Percentiles rank a stretch among this genome's conserved stretches.
phyloP scores from a whole-genome alignment of 106 monocot genomes.

The Phalaenopsis equestris region DNA sequence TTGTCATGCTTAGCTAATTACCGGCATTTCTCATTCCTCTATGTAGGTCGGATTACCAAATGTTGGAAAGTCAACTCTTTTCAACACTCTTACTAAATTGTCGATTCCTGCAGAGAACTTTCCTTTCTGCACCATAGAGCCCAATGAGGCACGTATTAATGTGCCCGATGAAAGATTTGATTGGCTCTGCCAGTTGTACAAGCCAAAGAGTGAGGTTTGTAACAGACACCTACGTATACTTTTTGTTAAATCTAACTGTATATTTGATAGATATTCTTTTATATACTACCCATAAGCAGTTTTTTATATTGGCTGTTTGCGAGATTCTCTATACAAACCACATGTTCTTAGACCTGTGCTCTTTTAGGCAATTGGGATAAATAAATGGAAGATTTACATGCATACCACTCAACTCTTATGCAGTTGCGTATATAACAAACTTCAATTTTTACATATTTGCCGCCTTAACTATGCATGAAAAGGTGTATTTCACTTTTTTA shows the following conservation, averaged over 20 bases:
- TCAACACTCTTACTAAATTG: constrained; percentile 90
- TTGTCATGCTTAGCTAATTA: background rate
- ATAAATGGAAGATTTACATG: background rate
- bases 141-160: constrained; percentile 47
- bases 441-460: no score
- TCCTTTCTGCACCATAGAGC: constrained; percentile 52
- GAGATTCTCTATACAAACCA: background rate
- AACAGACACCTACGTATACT: background rate
- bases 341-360: background rate
- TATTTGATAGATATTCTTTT: background rate
- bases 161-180: constrained; percentile 42
- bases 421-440: no score
- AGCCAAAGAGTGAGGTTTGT: constrained; percentile 95
- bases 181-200: constrained; percentile 60
- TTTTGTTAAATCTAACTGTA: background rate
- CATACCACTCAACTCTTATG: no score
- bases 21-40: background rate
- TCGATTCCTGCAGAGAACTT: constrained; percentile 77
- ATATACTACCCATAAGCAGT: background rate
- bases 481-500: no score
- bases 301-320: background rate
- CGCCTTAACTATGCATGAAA: no score
- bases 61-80: constrained; percentile 95
- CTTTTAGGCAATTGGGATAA: background rate
- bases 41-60: constrained; percentile 91